Evolutionary conservation across 2,329 filamentous ascomycete species (phyloP).

Genomic region (Xylaria multiplex): DNA sequence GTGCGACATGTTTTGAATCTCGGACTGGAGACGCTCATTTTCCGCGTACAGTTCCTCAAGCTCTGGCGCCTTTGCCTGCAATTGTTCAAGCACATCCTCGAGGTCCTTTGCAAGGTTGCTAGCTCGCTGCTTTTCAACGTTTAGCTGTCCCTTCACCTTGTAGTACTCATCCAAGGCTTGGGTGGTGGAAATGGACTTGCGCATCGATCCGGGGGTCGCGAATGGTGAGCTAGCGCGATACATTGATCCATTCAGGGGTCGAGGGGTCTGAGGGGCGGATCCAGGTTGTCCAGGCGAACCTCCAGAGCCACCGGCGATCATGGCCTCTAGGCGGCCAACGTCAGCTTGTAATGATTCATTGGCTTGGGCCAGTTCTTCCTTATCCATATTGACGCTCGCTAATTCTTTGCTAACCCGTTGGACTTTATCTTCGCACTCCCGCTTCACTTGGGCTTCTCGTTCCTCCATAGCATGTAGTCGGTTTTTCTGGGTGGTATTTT

Average conservation of each 20-base stretch:
- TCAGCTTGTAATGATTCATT: constrained; percentile 63
- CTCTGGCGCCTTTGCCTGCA: constrained; percentile 88
- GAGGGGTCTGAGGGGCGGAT: constrained; percentile 69
- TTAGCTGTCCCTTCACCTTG: constrained; percentile 76
- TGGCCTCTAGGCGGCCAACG: constrained; percentile 63
- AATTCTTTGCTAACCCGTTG: constrained; percentile 66
- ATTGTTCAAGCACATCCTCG: constrained; percentile 84
- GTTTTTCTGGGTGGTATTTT: constrained; percentile 75
- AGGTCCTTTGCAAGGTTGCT: constrained; percentile 79
- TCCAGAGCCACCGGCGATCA: constrained; percentile 57
- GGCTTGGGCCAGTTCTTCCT: constrained; percentile 59
- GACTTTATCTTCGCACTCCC: constrained; percentile 71
- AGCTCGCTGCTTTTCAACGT: constrained; percentile 77
- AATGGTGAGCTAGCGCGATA: constrained; percentile 69
- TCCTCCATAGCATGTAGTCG: constrained; percentile 76
- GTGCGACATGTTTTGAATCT: constrained; percentile 85
- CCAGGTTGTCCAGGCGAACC: constrained; percentile 52
- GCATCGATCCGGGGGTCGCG: constrained; percentile 67
- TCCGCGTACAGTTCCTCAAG: constrained; percentile 86
- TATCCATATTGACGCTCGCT: constrained; percentile 62
- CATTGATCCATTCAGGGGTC: constrained; percentile 64
- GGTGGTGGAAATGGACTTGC: constrained; percentile 69
- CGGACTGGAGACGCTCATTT: constrained; percentile 79
- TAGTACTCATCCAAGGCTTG: constrained; percentile 73
- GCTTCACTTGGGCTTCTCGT: constrained; percentile 69